Evolutionary conservation across 2,329 filamentous ascomycete species (phyloP).

Genomic region (Seiridium unicorne): DNA sequence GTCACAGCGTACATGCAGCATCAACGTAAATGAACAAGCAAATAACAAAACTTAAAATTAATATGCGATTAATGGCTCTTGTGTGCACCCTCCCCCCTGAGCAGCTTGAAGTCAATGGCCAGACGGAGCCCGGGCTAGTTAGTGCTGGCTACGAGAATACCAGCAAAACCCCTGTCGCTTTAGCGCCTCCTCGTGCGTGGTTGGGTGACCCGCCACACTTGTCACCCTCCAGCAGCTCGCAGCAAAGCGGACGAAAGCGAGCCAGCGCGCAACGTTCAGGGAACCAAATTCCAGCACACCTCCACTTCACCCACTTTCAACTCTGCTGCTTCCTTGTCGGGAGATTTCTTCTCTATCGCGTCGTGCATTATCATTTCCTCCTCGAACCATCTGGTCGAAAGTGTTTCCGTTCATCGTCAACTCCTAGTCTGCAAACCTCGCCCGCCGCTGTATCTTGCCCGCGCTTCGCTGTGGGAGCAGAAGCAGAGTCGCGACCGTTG

Average conservation of each 20-base stretch:
- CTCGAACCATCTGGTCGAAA: neutral
- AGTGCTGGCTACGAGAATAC: neutral
- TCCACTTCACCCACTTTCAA: neutral
- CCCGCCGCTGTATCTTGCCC: neutral
- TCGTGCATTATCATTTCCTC: neutral
- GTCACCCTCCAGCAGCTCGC: neutral
- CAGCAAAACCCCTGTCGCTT: neutral
- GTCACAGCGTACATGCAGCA: too few species aligned
- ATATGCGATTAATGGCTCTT: too few species aligned
- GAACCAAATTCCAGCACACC: neutral
- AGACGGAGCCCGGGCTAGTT: neutral
- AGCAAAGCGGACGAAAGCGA: neutral
- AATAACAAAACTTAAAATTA: too few species aligned
- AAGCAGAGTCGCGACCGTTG: neutral
- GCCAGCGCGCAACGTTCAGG: neutral
- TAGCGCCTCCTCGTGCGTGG: neutral
- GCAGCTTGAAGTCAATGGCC: neutral
- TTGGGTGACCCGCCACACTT: neutral
- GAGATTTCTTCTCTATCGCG: slow-evolving; percentile 6
- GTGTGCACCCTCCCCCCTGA: neutral
- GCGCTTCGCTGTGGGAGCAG: neutral
- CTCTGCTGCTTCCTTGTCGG: slow-evolving; percentile 1
- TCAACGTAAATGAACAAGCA: too few species aligned
- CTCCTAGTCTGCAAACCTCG: too few species aligned
- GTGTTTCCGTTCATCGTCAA: neutral